Evolutionary conservation across 257 asterid genomes (phyloP), one percentile per base, ranked within the genome.

Genomic region (Cinchona pubescens): DNA sequence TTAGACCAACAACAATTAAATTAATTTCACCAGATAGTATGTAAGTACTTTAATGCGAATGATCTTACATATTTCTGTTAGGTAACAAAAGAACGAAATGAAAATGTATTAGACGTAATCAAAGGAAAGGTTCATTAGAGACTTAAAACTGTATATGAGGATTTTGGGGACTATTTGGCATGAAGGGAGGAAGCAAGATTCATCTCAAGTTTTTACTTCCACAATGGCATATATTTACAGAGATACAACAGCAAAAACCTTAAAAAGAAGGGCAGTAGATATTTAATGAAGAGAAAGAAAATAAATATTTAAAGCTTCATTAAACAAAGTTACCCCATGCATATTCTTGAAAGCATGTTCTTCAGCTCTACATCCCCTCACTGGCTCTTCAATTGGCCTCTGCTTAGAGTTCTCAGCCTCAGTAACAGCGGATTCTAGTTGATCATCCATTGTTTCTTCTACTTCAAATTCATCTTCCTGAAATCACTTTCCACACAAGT

Each of bases 301-400:
- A 74, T 29, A 40, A 71, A 38, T 15, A 40, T 63, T 0, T n/a
- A 29, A 55, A 53, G 23, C 32, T 75, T 49, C 19, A 51, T 38
- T 42, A 69, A 77, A 68, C 48, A 53, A 58, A 71, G 71, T 82
- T 83, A 91, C 98, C 94, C 77, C 59, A 16, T 68, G 63, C 74
- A 73, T 59, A 74, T 89, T 81, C 78, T 88, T 93, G 72, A 77
- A 38, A 65, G 83, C 91, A 86, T 85, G 91, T 76, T 82, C 88
- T 78, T 87, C 92, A 72, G 91, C 87, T 74, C 86, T 84, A 88
- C 86, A 77, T 72, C 81, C 80, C 75, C 81, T 80, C 85, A 89
- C 69, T 37, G 91, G 82, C 82, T 84, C 91, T 76, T 83, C 87
- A 72, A 78, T 74, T 45, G 78, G 83, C 75, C 70, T 72, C 77